phyloP scores from a whole-genome alignment of 202 grass and related monocot species.

The Cymbopogon flexuosus region DNA sequence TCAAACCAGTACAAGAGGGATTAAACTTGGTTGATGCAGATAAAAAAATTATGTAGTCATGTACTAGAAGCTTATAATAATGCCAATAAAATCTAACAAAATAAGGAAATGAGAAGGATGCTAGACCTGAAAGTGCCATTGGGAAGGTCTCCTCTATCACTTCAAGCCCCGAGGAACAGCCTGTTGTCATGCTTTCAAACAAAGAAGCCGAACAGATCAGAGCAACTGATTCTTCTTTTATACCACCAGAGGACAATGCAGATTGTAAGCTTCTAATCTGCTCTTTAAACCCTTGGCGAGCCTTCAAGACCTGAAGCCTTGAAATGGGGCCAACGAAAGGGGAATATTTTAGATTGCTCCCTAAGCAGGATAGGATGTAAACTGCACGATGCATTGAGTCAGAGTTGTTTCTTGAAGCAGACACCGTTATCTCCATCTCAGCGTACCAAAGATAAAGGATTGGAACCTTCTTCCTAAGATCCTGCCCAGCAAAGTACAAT shows the following conservation, averaged over 20 bases:
- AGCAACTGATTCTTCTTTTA: slow-evolving; percentile 72
- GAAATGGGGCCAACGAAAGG: slow-evolving; percentile 55
- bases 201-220: slow-evolving; percentile 73
- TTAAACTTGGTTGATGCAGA: background rate
- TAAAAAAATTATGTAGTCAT: background rate
- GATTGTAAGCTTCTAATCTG: slow-evolving; percentile 63
- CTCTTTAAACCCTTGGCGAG: slow-evolving; percentile 93
- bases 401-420: slow-evolving; percentile 42
- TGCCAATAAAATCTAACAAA: background rate
- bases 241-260: slow-evolving; percentile 38
- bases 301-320: slow-evolving; percentile 63
- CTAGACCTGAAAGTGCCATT: slow-evolving; percentile 63
- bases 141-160: slow-evolving; percentile 68
- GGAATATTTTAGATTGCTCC: slow-evolving; percentile 62
- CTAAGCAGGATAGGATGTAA: slow-evolving; percentile 80
- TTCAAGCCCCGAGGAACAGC: slow-evolving; percentile 71
- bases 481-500: slow-evolving; percentile 40
- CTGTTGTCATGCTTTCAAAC: slow-evolving; percentile 75
- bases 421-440: slow-evolving; percentile 58
- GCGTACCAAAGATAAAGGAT: slow-evolving; percentile 88
- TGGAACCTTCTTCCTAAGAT: slow-evolving; percentile 64
- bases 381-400: slow-evolving; percentile 61
- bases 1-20: background rate
- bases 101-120: slow-evolving; percentile 23
- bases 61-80: background rate